Base-by-base conservation (phyloP, 345 rosid genomes). In the Syzygium aqueum region DNA sequence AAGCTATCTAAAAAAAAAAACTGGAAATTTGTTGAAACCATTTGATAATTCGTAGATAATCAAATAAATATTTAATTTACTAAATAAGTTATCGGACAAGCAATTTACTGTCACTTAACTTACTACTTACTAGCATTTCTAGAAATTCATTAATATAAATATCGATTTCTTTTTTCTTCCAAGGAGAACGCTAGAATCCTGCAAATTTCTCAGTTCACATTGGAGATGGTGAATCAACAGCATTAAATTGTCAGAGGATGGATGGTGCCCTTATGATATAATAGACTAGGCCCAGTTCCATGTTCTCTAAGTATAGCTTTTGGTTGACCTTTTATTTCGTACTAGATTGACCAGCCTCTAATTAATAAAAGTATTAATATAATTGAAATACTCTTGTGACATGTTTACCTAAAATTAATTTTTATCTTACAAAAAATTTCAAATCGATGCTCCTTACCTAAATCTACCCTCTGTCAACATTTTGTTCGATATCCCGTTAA, bases 381-480 rank as follows among this genome's bases (percentile, higher is more conserved):
- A 13, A 25, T 57, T 57, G 11, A 25, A 57, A 5, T 59, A 4
- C 2, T 3, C 15, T 27, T 0, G 2, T 3, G 1, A 11, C 3
- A 12, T 27, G n/a, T 27, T 59, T 59, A 14, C 13, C 67, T 4
- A 2, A 59, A 25, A 59, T 11, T 25, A 3, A 27, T 25, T 11
- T 59, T 59, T 14, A 0, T 59, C 30, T 11, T 7, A 12, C 13
- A 59, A 0, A 7, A 59, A 59, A 25, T 25, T 59, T 28, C 30
- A 59, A 59, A 59, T 59, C 8, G 1, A 59, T 5, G 0, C 30
- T 3, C 19, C 53, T 15, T 3, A 52, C 15, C 30, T 61, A n/a
- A 61, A 61, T 61, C 0, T 56, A 22, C 13, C 27, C 12, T 56
- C 0, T 3, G 4, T 0, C 1, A 5, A 2, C 8, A 59, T 59